Evolutionary conservation across 1,139 yeast species (phyloP), one percentile per base, ranked within the genome.

Genomic region (Hemisphaericaspora xylofermentans): DNA sequence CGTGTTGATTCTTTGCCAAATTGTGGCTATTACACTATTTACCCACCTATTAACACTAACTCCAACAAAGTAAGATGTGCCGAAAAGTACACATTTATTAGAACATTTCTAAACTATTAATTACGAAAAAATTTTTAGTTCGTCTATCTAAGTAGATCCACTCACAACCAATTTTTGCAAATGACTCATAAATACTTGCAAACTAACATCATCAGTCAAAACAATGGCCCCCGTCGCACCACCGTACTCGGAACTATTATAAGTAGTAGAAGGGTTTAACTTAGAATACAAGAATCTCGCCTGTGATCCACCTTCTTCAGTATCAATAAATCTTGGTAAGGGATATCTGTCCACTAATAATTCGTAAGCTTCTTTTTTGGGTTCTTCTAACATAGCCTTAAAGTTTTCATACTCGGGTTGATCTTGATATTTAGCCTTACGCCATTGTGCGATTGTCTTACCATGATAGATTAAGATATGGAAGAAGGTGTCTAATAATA

Each of bases 291-390:
- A 77, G 76, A 93, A 93, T 71, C 98, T 84, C 2, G 98, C 98
- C 71, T 93, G 98, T 22, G 97, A 89, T 40, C 96, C 97, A 57
- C 98, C 97, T 55, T 89, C 96, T 61, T 91, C 97, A 42, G 97
- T 89, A 55, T 91, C 96, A 53, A 91, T 88, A 36, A 56, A 93
- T 67, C 98, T 81, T 38, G 98, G 98, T 57, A 93, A 76, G 56
- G 98, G 98, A 80, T 88, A 93, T 64, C 98, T 81, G 60, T 93
- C 98, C 27, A 86, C 82, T 57, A 93, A 79, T 50, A 93, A 73
- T 52, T 86, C 91, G 4, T 95, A 94, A 22, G 97, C 98, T 66
- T 93, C 98, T 45, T 80, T 79, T 57, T 88, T 84, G 39, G 98
- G 97, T 48, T 86, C 94, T 44, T 87, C 94, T 54, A 93, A 78